Conservation (phyloP, 371 early-diverging fungal species). For the Blakeslea trispora region DNA sequence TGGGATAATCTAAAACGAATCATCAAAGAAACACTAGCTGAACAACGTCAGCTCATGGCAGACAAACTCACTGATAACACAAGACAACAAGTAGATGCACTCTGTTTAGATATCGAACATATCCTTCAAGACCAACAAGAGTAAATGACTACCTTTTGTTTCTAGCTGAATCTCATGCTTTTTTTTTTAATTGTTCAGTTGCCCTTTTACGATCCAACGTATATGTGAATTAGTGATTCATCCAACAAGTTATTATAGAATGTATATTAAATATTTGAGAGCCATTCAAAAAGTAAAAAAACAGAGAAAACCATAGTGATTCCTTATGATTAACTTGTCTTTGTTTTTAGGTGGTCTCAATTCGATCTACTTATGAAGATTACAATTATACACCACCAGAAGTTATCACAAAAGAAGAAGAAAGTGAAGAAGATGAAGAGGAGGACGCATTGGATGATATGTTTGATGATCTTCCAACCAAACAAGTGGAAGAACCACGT, state of each 20-base stretch:
- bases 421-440: too few relatives aligned
- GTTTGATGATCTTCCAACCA: too few relatives aligned
- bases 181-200: too few relatives aligned
- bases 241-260: conserved; percentile 53
- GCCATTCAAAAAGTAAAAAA: conserved; percentile 60
- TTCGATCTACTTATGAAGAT: too few relatives aligned
- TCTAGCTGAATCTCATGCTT: too few relatives aligned
- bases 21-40: conserved; percentile 8
- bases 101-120: conserved; percentile 30
- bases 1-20: conserved; percentile 28
- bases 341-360: conserved; percentile 16
- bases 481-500: too few relatives aligned
- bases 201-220: conserved; percentile 64
- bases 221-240: conserved; percentile 53
- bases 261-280: conserved; percentile 58
- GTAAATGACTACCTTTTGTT: conserved; percentile 17
- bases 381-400: too few relatives aligned
- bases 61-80: conserved; percentile 18
- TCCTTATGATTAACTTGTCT: background rate
- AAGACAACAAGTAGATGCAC: conserved; percentile 19
- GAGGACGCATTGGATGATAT: too few relatives aligned
- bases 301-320: background rate
- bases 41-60: conserved; percentile 40
- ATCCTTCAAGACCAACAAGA: conserved; percentile 31
- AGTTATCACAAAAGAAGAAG: too few relatives aligned